phyloP scores from a whole-genome alignment of 2,329 filamentous ascomycete genomes.

The Fusarium annulatum region DNA sequence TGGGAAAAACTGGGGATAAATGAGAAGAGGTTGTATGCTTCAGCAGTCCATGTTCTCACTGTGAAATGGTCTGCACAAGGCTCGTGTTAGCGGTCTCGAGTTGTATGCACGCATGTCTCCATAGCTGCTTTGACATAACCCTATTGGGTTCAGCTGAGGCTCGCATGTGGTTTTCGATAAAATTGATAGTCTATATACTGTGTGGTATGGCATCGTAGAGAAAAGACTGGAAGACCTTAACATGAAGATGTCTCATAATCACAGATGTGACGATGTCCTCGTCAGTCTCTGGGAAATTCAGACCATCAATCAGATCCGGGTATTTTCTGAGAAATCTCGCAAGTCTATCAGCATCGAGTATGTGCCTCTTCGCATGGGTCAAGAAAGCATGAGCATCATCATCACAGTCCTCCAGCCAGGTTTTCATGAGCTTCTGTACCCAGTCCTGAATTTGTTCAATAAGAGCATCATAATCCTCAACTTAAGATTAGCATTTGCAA shows the following conservation, averaged over 20 bases:
- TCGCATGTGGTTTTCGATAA: conserved; percentile 51
- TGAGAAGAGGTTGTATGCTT: conserved; percentile 51
- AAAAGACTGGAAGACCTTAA: conserved; percentile 50
- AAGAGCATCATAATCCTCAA: conserved; percentile 52
- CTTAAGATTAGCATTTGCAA: conserved; percentile 15
- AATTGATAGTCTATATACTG: conserved; percentile 46
- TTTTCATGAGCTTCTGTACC: conserved; percentile 50
- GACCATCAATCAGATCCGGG: conserved; percentile 49
- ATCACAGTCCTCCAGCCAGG: conserved; percentile 45
- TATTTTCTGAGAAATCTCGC: conserved; percentile 44
- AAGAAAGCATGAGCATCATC: conserved; percentile 41
- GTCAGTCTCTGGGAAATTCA: conserved; percentile 51
- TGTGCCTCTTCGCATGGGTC: conserved; percentile 35
- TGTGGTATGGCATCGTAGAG: conserved; percentile 45
- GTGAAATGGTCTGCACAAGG: conserved; percentile 49
- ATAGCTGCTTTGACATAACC: conserved; percentile 41
- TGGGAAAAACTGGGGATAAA: conserved; percentile 44
- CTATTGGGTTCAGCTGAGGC: conserved; percentile 51
- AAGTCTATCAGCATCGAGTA: conserved; percentile 43
- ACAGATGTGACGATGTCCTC: conserved; percentile 51
- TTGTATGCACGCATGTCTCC: background rate
- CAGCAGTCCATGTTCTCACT: conserved; percentile 52
- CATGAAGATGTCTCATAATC: conserved; percentile 51
- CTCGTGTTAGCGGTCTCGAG: background rate
- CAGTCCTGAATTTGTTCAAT: conserved; percentile 50